These are phyloP conservation scores for Calonectria pteridis DNA, from an alignment of 2,329 filamentous ascomycete genomes.

Conservation along the genomic window DNA sequence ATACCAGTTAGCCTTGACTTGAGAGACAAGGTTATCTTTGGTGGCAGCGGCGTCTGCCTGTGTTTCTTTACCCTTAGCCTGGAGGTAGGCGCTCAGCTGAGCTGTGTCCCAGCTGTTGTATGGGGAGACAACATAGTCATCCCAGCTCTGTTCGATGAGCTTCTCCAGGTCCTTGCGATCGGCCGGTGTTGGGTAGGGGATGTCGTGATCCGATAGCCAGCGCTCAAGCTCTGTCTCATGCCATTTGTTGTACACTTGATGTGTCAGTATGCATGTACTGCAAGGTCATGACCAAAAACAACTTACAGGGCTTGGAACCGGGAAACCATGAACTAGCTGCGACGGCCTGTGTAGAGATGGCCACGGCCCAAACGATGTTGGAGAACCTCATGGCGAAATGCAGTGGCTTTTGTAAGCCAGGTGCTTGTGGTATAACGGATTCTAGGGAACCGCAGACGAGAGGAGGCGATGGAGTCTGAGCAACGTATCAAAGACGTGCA, in stretches of 20 bases:
- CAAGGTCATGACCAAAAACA: neutral
- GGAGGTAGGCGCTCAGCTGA: constrained; percentile 76
- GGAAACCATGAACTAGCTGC: constrained; percentile 86
- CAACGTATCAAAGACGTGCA: neutral
- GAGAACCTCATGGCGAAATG: constrained; percentile 79
- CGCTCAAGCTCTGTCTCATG: constrained; percentile 97
- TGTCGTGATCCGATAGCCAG: constrained; percentile 92
- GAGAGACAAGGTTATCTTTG: constrained; percentile 75
- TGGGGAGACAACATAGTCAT: constrained; percentile 78
- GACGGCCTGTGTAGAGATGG: constrained; percentile 77
- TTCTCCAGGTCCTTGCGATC: constrained; percentile 96
- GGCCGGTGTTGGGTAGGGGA: constrained; percentile 89
- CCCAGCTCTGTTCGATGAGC: constrained; percentile 92
- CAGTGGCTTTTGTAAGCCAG: neutral
- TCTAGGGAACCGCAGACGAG: constrained; percentile 8
- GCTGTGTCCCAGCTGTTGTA: constrained; percentile 83
- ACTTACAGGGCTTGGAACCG: constrained; percentile 80
- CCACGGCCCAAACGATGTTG: constrained; percentile 76
- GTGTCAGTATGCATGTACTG: neutral
- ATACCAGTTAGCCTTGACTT: constrained; percentile 81
- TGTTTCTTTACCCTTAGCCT: constrained; percentile 77
- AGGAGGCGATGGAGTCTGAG: neutral
- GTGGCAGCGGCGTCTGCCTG: constrained; percentile 75
- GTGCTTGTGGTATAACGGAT: constrained; percentile 2
- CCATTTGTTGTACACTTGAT: constrained; percentile 95